phyloP scores from a whole-genome alignment of 805 yeast species.

The Starmerella geochares region DNA sequence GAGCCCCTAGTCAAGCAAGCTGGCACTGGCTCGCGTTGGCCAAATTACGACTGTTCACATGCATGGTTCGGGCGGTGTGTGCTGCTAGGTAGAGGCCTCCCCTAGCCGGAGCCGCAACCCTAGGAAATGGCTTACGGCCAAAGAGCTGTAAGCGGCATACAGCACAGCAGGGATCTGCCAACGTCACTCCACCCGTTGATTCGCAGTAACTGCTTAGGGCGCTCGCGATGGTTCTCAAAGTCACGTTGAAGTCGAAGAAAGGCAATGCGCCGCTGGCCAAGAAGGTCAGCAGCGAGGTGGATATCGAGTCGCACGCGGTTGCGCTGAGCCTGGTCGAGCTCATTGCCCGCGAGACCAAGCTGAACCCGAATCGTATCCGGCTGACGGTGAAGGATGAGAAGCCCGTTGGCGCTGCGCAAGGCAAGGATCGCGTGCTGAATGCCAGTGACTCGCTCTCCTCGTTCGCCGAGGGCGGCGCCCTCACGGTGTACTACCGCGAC shows the following conservation, averaged over 20 bases:
- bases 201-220: too few relatives aligned
- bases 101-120: neutral
- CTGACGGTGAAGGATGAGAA: constrained; percentile 34
- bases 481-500: constrained; percentile 61
- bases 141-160: neutral
- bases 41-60: too few relatives aligned
- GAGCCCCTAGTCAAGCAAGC: too few relatives aligned
- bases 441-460: constrained; percentile 38
- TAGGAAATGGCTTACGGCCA: neutral
- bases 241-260: constrained; percentile 15
- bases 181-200: too few relatives aligned
- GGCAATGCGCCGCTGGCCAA: constrained; percentile 15
- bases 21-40: too few relatives aligned
- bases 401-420: constrained; percentile 25
- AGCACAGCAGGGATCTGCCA: too few relatives aligned
- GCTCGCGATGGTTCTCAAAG: constrained; percentile 10
- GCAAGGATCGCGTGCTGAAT: constrained; percentile 37
- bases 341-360: constrained; percentile 30
- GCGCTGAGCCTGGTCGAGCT: constrained; percentile 10
- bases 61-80: too few relatives aligned
- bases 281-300: constrained; percentile 10
- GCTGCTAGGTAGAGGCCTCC: too few relatives aligned
- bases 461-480: constrained; percentile 37
- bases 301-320: constrained; percentile 9
- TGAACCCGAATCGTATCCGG: constrained; percentile 46